Evolutionary conservation across 352 stramenopile genomes (phyloP), one percentile per base, ranked within the genome.

Genomic region (Pelagophyceae sp.): DNA sequence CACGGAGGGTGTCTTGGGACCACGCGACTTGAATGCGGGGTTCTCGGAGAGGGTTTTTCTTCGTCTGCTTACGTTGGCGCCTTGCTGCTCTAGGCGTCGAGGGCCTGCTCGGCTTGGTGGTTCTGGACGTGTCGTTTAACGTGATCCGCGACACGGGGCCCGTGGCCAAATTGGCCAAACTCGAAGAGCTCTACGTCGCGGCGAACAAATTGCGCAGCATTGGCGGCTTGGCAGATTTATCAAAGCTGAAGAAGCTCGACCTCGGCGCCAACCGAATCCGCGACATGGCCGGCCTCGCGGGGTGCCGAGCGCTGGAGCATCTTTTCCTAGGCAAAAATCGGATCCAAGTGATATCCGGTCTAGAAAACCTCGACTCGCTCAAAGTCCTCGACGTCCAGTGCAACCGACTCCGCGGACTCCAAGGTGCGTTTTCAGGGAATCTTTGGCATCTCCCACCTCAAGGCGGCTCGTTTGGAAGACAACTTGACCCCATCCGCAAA

Each of bases 321-420:
- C 84, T 99, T 33, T 99, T 94, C 94, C 83, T 98, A 3, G 95
- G 95, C 6, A 98, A 98, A 79, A 99, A 98, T 87, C 98, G 98
- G 80, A 98, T 98, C 83, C 92, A 94, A 80, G 83, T 85, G 69
- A 96, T 98, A 72, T 37, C 82, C 63, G 85, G 83, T 63, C 83
- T 97, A 23, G 85, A 92, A 1, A 83, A 84, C 51, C 85, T 98
- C 0, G 88, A 81, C 5, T 96, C 95, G 76, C 84, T 99, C 29
- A 88, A 84, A 72, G 79, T 85, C 65, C 80, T 95, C 0, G 89
- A 93, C 79, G 80, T 95, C 27, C 89, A 99, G 87, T 97, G 91
- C 83, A 99, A 99, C 83, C 94, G 96, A 19, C 80, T 99, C 38
- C 90, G 94, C 15, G 87, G 81, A 60, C 92, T 98, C 58, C 15